phyloP scores from a whole-genome alignment of 2,329 filamentous ascomycete genomes.

The Neurospora sp. region DNA sequence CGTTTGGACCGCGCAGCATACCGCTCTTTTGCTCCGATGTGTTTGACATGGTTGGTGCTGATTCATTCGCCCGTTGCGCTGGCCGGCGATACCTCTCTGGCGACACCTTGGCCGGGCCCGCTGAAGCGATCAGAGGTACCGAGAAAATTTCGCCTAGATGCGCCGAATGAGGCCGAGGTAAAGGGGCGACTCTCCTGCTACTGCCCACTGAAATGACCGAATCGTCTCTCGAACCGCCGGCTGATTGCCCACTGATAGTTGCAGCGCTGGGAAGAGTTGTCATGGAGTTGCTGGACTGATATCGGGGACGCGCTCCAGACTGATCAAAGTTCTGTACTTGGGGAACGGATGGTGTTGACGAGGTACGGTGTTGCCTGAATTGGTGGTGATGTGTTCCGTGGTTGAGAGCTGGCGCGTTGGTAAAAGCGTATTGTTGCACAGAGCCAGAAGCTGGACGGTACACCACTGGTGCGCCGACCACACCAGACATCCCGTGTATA shows the following conservation, averaged over 20 bases:
- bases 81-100: slow-evolving; percentile 76
- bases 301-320: slow-evolving; percentile 21
- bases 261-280: slow-evolving; percentile 30
- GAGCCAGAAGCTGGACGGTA: slow-evolving; percentile 49
- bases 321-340: slow-evolving; percentile 30
- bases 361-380: slow-evolving; percentile 35
- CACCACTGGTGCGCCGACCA: slow-evolving; percentile 29
- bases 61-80: slow-evolving; percentile 45
- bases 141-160: slow-evolving; percentile 28
- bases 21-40: slow-evolving; percentile 25
- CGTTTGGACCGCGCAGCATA: slow-evolving; percentile 22
- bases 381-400: slow-evolving; percentile 43
- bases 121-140: slow-evolving; percentile 45
- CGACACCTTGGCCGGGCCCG: slow-evolving; percentile 53
- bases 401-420: slow-evolving; percentile 55
- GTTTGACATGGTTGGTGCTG: slow-evolving; percentile 21
- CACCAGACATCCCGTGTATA: slow-evolving; percentile 40
- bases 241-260: slow-evolving; percentile 24
- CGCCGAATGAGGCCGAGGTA: slow-evolving; percentile 33
- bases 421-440: slow-evolving; percentile 70
- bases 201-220: slow-evolving; percentile 33
- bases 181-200: slow-evolving; percentile 28
- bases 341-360: slow-evolving; percentile 34
- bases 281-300: slow-evolving; percentile 28
- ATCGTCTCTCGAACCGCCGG: slow-evolving; percentile 42